Percentiles rank a stretch among this genome's conserved stretches.
These are phyloP conservation scores for Bonia amplexicaulis DNA, from an alignment of 176 grass and related monocot genomes.

Conservation along the genomic window DNA sequence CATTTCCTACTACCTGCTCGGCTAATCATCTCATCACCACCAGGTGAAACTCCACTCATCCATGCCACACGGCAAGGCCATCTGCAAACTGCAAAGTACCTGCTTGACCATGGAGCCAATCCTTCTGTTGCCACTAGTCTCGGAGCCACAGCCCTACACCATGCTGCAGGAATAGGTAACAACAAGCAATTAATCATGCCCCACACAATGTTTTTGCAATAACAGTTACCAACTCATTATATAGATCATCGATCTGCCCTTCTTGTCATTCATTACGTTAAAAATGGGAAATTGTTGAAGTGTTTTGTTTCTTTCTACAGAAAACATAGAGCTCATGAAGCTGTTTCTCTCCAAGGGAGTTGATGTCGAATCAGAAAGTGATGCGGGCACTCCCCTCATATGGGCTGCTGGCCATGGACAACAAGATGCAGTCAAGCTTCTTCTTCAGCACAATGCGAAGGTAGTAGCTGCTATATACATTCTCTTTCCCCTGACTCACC, in stretches of 20 bases:
- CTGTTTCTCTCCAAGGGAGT: slow-evolving; percentile 67
- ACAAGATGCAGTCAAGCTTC: slow-evolving; percentile 59
- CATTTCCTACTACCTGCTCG: neutral
- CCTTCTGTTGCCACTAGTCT: slow-evolving; percentile 61
- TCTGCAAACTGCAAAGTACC: slow-evolving; percentile 56
- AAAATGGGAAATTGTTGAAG: neutral
- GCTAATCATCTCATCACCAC: neutral
- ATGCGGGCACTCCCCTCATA: slow-evolving; percentile 69
- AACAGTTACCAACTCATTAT: neutral
- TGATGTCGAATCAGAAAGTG: slow-evolving; percentile 85
- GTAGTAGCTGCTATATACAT: neutral
- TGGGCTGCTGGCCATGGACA: slow-evolving; percentile 90
- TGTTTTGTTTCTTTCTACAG: slow-evolving; percentile 20
- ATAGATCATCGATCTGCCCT: neutral
- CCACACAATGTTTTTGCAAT: neutral
- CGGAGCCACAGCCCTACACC: slow-evolving; percentile 77
- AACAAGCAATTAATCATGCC: neutral
- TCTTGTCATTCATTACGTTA: neutral
- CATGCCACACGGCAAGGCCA: slow-evolving; percentile 71
- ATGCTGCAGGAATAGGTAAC: slow-evolving; percentile 86
- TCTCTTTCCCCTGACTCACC: neutral
- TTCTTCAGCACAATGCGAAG: slow-evolving; percentile 71
- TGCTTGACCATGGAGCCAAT: slow-evolving; percentile 66
- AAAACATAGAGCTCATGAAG: slow-evolving; percentile 71
- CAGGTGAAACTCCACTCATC: slow-evolving; percentile 95